Evolutionary conservation across 805 yeast species (phyloP).

Genomic region (Myxozyma geophila): DNA sequence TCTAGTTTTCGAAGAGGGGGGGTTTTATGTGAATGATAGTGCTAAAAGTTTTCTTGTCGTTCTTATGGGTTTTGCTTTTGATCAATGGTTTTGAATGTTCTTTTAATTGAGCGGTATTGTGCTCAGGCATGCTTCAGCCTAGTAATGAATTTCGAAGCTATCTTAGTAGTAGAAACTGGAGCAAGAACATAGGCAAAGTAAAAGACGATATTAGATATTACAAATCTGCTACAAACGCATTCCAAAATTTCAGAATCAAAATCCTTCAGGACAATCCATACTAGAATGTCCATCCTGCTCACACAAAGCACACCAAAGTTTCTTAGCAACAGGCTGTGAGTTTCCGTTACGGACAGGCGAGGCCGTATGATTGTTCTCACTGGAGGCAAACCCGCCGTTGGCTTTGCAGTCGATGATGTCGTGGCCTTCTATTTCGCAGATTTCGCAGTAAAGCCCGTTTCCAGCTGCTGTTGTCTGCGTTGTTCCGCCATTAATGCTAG

Average conservation of each 20-base stretch:
- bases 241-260: neutral
- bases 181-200: too few relatives aligned
- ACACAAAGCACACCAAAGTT: constrained; percentile 90
- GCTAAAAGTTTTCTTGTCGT: too few relatives aligned
- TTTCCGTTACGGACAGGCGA: constrained; percentile 42
- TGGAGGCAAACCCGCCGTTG: constrained; percentile 12
- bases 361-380: constrained; percentile 38
- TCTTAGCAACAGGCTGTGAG: constrained; percentile 63
- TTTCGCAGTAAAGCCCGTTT: constrained; percentile 17
- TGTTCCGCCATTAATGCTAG: constrained; percentile 18
- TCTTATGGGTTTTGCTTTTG: too few relatives aligned
- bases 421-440: constrained; percentile 33
- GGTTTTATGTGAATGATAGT: too few relatives aligned
- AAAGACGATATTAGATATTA: neutral
- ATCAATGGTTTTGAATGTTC: too few relatives aligned
- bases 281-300: constrained; percentile 89
- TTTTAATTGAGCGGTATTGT: too few relatives aligned
- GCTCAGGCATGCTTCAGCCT: too few relatives aligned
- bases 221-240: neutral
- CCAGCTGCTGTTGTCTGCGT: neutral
- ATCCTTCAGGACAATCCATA: constrained; percentile 75
- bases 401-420: constrained; percentile 31
- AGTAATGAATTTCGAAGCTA: neutral
- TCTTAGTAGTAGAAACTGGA: too few relatives aligned
- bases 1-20: too few relatives aligned